phyloP scores from a whole-genome alignment of 148 eudicot species.

The Camellia granthamiana region DNA sequence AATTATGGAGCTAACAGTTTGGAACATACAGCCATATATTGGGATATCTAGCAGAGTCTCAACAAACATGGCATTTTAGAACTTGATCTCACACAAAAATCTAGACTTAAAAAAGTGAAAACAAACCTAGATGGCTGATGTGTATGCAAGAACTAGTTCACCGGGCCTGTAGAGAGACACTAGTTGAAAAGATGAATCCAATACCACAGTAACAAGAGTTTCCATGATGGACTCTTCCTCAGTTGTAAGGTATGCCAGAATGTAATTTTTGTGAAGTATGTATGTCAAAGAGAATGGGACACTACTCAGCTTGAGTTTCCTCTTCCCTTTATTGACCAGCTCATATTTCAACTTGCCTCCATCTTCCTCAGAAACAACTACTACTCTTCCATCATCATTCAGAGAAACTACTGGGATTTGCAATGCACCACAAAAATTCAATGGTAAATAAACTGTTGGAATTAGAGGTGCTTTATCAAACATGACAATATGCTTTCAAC shows the following conservation, averaged over 20 bases:
- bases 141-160: conserved; percentile 62
- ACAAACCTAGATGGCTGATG: conserved; percentile 58
- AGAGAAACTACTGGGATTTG: conserved; percentile 80
- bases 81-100: background rate
- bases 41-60: background rate
- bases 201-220: conserved; percentile 69
- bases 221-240: conserved; percentile 91
- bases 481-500: background rate
- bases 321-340: conserved; percentile 71
- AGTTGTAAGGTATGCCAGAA: conserved; percentile 84
- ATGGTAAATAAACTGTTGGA: background rate
- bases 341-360: conserved; percentile 54
- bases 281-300: conserved; percentile 76
- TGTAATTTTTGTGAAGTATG: conserved; percentile 71
- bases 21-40: background rate
- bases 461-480: background rate
- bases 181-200: conserved; percentile 65
- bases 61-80: background rate
- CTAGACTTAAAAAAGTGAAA: background rate
- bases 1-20: too few relatives aligned
- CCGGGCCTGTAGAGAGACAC: conserved; percentile 89
- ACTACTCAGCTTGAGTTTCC: conserved; percentile 60
- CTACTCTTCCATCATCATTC: conserved; percentile 86
- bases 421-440: conserved; percentile 44
- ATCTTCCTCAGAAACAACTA: conserved; percentile 55